Evolutionary conservation across 2,329 filamentous ascomycete species (phyloP).

Genomic region (Arachnopeziza araneosa): DNA sequence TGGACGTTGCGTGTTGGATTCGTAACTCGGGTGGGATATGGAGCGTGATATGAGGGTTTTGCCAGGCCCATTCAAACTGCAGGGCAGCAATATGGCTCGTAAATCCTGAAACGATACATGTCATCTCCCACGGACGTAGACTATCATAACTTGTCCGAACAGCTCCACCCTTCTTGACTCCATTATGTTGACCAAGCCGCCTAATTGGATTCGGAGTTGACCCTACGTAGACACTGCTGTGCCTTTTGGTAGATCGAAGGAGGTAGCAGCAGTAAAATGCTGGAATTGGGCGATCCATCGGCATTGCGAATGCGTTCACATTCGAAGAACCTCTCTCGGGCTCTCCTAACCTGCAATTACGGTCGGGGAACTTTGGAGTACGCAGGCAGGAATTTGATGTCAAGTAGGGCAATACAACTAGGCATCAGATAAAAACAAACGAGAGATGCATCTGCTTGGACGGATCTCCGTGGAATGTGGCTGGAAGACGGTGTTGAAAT

Average conservation of each 20-base stretch:
- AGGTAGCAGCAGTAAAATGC: slow-evolving; percentile 93
- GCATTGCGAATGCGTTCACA: slow-evolving; percentile 16
- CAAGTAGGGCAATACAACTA: too few species aligned
- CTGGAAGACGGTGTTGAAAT: neutral
- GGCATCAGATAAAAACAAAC: neutral
- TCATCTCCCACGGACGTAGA: slow-evolving; percentile 87
- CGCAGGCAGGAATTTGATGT: too few species aligned
- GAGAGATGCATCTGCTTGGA: neutral
- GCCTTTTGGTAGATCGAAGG: slow-evolving; percentile 72
- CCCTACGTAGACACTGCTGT: slow-evolving; percentile 73
- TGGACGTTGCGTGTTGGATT: slow-evolving; percentile 46
- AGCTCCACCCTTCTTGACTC: slow-evolving; percentile 74
- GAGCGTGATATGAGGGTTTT: slow-evolving; percentile 73
- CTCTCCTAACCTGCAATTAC: neutral
- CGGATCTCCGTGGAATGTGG: neutral
- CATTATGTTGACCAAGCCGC: slow-evolving; percentile 89
- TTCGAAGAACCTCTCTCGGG: too few species aligned
- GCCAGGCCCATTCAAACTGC: slow-evolving; percentile 96
- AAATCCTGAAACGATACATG: slow-evolving; percentile 80
- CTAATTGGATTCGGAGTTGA: slow-evolving; percentile 85
- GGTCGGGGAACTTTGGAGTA: too few species aligned
- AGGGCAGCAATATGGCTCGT: slow-evolving; percentile 80
- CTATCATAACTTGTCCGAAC: slow-evolving; percentile 62
- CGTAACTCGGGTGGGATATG: slow-evolving; percentile 65
- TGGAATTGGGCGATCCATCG: slow-evolving; percentile 55